phyloP scores from a whole-genome alignment of 345 rosid genomes.

The Hibiscus mutabilis region DNA sequence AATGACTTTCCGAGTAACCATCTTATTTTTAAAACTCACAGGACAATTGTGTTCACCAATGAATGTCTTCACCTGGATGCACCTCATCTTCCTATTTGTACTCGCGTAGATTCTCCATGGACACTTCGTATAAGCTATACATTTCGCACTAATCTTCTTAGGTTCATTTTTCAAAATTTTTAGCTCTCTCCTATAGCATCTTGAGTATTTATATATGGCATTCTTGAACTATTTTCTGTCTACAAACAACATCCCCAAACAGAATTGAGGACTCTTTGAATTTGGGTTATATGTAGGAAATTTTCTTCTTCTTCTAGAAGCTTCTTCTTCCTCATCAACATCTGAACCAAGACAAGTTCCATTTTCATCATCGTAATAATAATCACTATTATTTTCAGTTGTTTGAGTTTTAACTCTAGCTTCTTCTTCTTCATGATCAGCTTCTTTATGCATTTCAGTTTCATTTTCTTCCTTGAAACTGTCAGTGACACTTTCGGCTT shows the following conservation, averaged over 20 bases:
- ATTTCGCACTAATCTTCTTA: background rate
- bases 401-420: no score
- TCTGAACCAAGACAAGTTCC: no score
- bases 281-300: no score
- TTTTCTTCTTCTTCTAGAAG: no score
- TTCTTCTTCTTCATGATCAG: no score
- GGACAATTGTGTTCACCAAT: background rate
- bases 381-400: no score
- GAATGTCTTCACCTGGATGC: background rate
- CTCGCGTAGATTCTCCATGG: background rate
- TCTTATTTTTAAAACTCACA: background rate
- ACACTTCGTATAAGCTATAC: background rate
- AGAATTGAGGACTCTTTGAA: no score
- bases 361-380: no score
- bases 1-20: background rate
- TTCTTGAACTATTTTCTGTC: background rate
- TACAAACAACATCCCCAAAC: background rate
- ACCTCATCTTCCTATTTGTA: background rate
- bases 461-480: no score
- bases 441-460: no score
- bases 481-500: no score
- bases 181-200: background rate
- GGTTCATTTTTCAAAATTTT: background rate
- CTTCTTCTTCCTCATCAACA: no score
- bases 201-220: background rate